Conservation (phyloP, 2,329 filamentous ascomycete genomes). For the Penicillium sp. region DNA sequence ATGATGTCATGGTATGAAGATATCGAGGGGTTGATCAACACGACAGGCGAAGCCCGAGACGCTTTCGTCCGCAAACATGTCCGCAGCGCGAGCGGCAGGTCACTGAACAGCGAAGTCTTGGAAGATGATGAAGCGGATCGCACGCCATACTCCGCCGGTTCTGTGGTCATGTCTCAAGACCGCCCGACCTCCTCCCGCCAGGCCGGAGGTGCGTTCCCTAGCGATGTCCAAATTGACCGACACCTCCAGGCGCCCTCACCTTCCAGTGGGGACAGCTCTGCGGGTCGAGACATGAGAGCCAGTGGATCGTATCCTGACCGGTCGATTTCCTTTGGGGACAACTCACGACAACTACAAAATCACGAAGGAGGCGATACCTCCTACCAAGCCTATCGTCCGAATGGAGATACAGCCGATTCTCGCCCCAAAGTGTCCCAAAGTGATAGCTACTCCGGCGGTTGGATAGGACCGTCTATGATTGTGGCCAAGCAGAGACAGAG, state of each 20-base stretch:
- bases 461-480: conserved; percentile 49
- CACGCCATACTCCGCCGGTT: conserved; percentile 61
- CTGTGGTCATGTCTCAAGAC: conserved; percentile 37
- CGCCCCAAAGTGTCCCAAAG: conserved; percentile 24
- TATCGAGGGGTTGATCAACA: conserved; percentile 84
- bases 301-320: conserved; percentile 54
- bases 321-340: conserved; percentile 34
- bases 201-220: conserved; percentile 95
- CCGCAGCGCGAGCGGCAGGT: conserved; percentile 68
- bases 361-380: conserved; percentile 16
- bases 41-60: conserved; percentile 79
- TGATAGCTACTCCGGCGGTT: conserved; percentile 50
- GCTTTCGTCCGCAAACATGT: conserved; percentile 81
- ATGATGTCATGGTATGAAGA: conserved; percentile 98
- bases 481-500: conserved; percentile 23
- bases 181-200: conserved; percentile 54
- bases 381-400: conserved; percentile 8
- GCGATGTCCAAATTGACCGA: conserved; percentile 83
- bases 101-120: conserved; percentile 69
- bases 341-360: conserved; percentile 34
- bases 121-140: conserved; percentile 69
- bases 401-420: conserved; percentile 10
- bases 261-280: conserved; percentile 76
- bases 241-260: conserved; percentile 76
- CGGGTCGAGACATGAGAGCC: conserved; percentile 59